Evolutionary conservation across 345 rosid genomes (phyloP).

Genomic region (Aquilaria malaccensis): DNA sequence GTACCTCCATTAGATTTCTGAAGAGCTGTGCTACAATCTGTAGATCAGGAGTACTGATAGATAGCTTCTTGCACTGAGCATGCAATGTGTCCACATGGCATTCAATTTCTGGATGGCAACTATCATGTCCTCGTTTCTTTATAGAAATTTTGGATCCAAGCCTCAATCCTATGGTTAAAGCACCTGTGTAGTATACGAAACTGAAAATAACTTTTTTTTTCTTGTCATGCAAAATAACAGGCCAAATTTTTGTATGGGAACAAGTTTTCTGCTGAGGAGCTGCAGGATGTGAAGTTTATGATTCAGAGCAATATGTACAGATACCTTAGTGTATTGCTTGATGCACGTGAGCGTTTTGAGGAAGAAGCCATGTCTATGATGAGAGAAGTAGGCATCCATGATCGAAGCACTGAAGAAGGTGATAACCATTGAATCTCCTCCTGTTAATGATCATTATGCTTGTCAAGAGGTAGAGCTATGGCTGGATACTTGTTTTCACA

Average conservation of each 20-base stretch:
- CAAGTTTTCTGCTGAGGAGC: slow-evolving; percentile 69
- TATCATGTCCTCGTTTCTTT: too few species aligned
- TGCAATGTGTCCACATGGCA: too few species aligned
- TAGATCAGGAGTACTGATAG: too few species aligned
- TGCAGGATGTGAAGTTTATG: slow-evolving; percentile 89
- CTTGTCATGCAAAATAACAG: slow-evolving; percentile 34
- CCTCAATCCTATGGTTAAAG: too few species aligned
- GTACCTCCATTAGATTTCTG: too few species aligned
- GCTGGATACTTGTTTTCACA: too few species aligned
- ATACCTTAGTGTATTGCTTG: slow-evolving; percentile 90
- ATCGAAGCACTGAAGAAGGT: slow-evolving; percentile 53
- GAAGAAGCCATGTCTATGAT: slow-evolving; percentile 62
- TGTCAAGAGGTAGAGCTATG: too few species aligned
- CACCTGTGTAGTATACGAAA: too few species aligned
- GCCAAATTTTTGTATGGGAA: slow-evolving; percentile 92
- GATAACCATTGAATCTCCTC: slow-evolving; percentile 2
- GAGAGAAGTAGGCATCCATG: slow-evolving; percentile 29
- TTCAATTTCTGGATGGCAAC: too few species aligned
- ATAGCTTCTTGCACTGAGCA: too few species aligned
- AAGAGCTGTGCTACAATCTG: too few species aligned
- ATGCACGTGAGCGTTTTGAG: slow-evolving; percentile 96
- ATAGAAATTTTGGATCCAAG: too few species aligned
- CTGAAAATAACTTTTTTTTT: background rate
- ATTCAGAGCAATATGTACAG: slow-evolving; percentile 94
- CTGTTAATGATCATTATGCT: background rate